Base-by-base conservation (phyloP, 352 stramenopile genomes). In the Phytophthora agathidicida region DNA sequence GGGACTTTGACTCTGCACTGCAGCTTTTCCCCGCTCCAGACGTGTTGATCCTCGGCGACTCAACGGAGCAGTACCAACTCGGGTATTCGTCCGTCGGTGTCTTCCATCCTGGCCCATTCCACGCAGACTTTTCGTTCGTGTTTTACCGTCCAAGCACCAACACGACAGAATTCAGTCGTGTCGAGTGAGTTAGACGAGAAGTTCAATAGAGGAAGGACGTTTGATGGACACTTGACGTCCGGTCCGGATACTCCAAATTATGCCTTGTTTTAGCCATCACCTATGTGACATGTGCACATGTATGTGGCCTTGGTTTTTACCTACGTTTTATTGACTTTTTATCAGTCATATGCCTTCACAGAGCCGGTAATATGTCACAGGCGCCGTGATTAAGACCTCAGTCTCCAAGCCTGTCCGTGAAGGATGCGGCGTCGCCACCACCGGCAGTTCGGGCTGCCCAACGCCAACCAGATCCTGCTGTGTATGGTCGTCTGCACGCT, bases 1-100 rank as follows among this genome's bases (percentile, higher is more conserved):
- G 93, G 93, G 87, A 94, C 19, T 98, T 94, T 56, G 93, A 98
- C 70, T 83, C 93, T 32, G 81, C 90, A 5, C 62, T 98, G 33
- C 83, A 94, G 46, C 76, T 98, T 13, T 98, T 98, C 67, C 96
- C 96, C 1, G 70, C 94, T 42, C 96, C 96, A 0, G 88, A 98
- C 66, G 88, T 96, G 54, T 59, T 96, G 24, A 91, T 96, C 17
- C 65, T 96, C 5, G 84, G 83, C 6, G 86, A 96, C 49, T 86
- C 83, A 26, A 92, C 77, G 1, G 85, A 94, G 60, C 81, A 93
- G 42, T 96, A 82, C 59, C 86, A 93, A 43, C 64, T 94, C 6
- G 83, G 83, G 17, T 96, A 96, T 52, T 87, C 84, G 2, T 91
- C 76, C 1, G 80, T 94, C 8, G 81, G 80, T 2, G 82, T 92